Conservation (phyloP, 768 basidiomycete genomes). For the Phaeotremella fagi region DNA sequence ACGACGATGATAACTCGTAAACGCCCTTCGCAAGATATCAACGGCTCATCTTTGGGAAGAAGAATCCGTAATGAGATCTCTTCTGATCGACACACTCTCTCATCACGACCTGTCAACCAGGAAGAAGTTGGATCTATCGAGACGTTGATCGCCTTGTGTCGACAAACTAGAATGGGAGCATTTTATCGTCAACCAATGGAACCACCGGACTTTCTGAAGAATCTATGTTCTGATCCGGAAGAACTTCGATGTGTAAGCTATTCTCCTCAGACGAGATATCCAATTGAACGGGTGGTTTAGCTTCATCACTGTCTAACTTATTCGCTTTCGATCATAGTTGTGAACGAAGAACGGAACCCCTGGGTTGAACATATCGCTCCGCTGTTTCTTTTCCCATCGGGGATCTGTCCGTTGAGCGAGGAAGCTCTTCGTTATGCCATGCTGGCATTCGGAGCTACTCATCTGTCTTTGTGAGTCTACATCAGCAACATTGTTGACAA, state of each 20-base stretch:
- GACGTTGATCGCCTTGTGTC: constrained; percentile 19
- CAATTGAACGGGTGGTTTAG: constrained; percentile 1
- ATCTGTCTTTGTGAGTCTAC: constrained; percentile 20
- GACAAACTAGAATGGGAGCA: constrained; percentile 22
- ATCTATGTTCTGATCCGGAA: constrained; percentile 3
- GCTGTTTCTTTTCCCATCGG: constrained; percentile 13
- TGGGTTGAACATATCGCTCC: constrained; percentile 23
- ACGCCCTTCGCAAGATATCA: background rate
- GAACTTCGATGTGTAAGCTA: constrained; percentile 16
- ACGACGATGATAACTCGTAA: background rate
- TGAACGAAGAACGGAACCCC: constrained; percentile 23
- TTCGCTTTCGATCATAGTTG: constrained; percentile 26
- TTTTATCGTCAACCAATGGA: constrained; percentile 21
- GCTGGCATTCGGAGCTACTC: constrained; percentile 19
- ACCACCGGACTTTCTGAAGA: constrained; percentile 25
- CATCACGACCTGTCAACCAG: too few species aligned
- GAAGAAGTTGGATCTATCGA: constrained; percentile 16
- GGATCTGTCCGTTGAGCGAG: constrained; percentile 2
- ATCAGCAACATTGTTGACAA: background rate
- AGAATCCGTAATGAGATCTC: too few species aligned
- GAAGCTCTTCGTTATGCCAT: constrained; percentile 12
- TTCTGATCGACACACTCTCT: background rate
- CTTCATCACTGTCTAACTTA: constrained; percentile 30
- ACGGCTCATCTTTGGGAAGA: background rate
- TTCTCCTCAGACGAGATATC: too few species aligned